phyloP scores from a whole-genome alignment of 129 eudicot species.

The Sambucus nigra region DNA sequence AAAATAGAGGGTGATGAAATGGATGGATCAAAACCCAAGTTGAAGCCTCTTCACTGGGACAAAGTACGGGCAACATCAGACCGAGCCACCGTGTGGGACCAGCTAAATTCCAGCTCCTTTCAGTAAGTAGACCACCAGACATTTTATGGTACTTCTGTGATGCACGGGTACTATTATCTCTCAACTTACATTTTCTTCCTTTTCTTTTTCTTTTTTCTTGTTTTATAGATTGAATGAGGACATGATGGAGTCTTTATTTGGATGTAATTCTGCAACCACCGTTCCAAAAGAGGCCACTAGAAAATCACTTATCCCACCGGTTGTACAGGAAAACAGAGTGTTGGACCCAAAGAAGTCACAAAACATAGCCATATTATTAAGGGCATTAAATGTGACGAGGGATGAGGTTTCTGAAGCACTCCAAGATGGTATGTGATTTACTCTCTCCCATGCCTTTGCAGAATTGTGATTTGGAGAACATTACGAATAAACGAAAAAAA shows the following conservation, averaged over 20 bases:
- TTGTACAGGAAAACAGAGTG: constrained; percentile 70
- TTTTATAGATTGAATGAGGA: constrained; percentile 77
- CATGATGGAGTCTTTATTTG: constrained; percentile 87
- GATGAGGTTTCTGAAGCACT: constrained; percentile 96
- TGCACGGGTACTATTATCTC: constrained; percentile 4
- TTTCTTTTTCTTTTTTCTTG: constrained; percentile 7
- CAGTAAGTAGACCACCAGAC: constrained; percentile 50
- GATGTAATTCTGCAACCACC: constrained; percentile 43
- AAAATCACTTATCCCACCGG: constrained; percentile 53
- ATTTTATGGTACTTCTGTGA: not conserved
- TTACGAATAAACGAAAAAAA: not conserved
- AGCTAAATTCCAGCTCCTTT: constrained; percentile 85
- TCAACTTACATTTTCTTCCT: too few relatives aligned
- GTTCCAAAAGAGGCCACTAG: constrained; percentile 43
- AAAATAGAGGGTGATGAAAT: constrained; percentile 45
- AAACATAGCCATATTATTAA: constrained; percentile 79
- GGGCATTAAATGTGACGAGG: constrained; percentile 84
- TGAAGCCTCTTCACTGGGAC: constrained; percentile 99
- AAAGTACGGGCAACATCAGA: constrained; percentile 94
- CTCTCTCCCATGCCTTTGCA: constrained; percentile 7
- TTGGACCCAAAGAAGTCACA: constrained; percentile 96
- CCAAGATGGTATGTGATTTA: constrained; percentile 55
- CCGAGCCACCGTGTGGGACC: constrained; percentile 97
- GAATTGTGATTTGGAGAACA: constrained; percentile 3
- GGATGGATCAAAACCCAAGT: constrained; percentile 57